phyloP scores from a whole-genome alignment of 331 rosid genomes.

The Telfairia occidentalis region DNA sequence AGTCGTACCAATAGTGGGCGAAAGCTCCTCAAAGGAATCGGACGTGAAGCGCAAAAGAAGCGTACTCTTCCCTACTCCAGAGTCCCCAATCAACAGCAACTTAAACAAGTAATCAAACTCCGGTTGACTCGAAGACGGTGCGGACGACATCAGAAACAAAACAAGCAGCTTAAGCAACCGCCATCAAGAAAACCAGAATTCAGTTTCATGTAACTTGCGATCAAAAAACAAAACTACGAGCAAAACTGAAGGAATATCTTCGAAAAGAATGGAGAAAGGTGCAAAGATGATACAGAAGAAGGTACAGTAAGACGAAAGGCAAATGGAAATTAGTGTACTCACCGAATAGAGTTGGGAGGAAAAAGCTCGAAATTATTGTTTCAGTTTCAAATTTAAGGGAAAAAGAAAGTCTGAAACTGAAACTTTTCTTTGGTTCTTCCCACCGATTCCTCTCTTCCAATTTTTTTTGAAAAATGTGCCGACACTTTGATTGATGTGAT shows the following conservation, averaged over 20 bases:
- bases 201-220: background rate
- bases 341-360: background rate
- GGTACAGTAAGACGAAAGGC: too few species aligned
- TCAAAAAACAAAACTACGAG: background rate
- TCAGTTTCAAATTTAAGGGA: background rate
- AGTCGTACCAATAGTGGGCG: conserved; percentile 62
- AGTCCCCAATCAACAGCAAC: conserved; percentile 67
- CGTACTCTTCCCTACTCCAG: conserved; percentile 79
- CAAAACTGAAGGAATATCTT: too few species aligned
- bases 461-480: background rate
- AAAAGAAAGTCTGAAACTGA: background rate
- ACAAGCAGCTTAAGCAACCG: background rate
- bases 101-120: conserved; percentile 78
- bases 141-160: background rate
- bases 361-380: background rate
- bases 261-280: too few species aligned
- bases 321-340: too few species aligned
- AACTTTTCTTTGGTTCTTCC: background rate
- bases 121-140: conserved; percentile 27
- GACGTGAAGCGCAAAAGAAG: conserved; percentile 63
- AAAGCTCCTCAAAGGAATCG: conserved; percentile 53
- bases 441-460: background rate
- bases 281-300: too few species aligned
- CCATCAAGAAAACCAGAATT: background rate
- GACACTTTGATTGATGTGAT: background rate